Percentiles rank a stretch among this genome's conserved stretches.
These are phyloP conservation scores for Cutaneotrichosporon dermatis DNA, from an alignment of 1,284 basidiomycete genomes.

Conservation along the genomic window DNA sequence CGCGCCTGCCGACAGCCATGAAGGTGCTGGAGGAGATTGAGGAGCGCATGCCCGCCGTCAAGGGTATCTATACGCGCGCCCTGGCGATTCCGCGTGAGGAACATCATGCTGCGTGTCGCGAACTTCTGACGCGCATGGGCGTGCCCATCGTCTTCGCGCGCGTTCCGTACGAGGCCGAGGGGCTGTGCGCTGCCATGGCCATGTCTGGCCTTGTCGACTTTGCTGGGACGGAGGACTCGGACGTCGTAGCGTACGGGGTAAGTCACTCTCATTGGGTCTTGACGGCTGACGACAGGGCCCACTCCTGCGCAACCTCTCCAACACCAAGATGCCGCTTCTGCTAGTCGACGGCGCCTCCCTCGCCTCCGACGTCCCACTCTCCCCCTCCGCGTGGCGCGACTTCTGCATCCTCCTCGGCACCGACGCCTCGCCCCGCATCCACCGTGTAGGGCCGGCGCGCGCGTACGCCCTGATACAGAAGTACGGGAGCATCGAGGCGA, in stretches of 20 bases:
- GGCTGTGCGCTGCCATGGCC: constrained; percentile 70
- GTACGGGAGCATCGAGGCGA: constrained; percentile 66
- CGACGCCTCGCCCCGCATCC: constrained; percentile 78
- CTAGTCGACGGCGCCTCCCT: constrained; percentile 62
- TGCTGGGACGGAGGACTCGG: constrained; percentile 80
- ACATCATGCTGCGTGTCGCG: constrained; percentile 39
- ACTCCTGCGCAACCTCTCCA: constrained; percentile 68
- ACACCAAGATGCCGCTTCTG: constrained; percentile 57
- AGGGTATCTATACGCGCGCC: constrained; percentile 29
- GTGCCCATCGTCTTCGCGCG: constrained; percentile 64
- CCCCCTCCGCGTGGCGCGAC: constrained; percentile 63
- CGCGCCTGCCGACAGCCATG: not conserved
- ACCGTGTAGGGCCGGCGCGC: constrained; percentile 66
- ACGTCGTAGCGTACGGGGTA: constrained; percentile 45
- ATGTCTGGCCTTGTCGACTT: constrained; percentile 68
- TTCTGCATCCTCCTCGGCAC: constrained; percentile 80
- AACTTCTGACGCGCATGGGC: constrained; percentile 65
- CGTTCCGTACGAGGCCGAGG: constrained; percentile 74
- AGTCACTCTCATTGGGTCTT: constrained; percentile 2
- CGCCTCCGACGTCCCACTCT: constrained; percentile 57
- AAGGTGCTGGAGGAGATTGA: constrained; percentile 22
- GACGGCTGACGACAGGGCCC: constrained; percentile 56
- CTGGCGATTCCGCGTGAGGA: constrained; percentile 31
- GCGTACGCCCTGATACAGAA: constrained; percentile 67
- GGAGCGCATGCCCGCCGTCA: constrained; percentile 14